Evolutionary conservation across 1,139 yeast species (phyloP).

Genomic region (Arxiozyma bovina): DNA sequence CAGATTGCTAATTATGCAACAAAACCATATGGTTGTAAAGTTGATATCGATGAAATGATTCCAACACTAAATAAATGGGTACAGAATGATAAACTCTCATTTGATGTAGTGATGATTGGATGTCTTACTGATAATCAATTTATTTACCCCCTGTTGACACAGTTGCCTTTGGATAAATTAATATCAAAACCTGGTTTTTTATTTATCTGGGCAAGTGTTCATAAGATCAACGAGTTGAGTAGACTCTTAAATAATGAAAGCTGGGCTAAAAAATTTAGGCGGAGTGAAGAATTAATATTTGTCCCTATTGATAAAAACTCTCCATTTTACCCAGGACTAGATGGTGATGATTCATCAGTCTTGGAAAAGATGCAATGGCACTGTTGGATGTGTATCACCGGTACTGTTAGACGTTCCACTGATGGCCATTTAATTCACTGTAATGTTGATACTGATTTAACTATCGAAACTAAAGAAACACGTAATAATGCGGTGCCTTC

Average conservation of each 20-base stretch:
- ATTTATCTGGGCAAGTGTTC: constrained; percentile 78
- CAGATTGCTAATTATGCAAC: constrained; percentile 46
- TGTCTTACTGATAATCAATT: constrained; percentile 69
- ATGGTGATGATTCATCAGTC: constrained; percentile 37
- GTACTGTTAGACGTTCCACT: constrained; percentile 78
- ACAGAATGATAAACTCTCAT: constrained; percentile 44
- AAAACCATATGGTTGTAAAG: constrained; percentile 58
- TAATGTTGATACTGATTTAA: constrained; percentile 82
- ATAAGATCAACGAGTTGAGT: constrained; percentile 56
- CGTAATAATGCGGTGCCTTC: constrained; percentile 54
- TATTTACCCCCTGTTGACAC: constrained; percentile 48
- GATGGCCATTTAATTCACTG: constrained; percentile 84
- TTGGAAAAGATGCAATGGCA: constrained; percentile 70
- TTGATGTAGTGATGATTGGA: constrained; percentile 89
- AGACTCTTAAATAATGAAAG: constrained; percentile 44
- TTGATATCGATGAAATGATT: constrained; percentile 44
- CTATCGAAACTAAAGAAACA: constrained; percentile 42
- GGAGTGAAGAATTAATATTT: constrained; percentile 79
- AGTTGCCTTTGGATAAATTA: constrained; percentile 61
- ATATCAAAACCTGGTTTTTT: constrained; percentile 81
- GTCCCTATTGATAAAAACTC: constrained; percentile 53
- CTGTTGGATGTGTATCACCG: constrained; percentile 96
- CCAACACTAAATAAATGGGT: constrained; percentile 56
- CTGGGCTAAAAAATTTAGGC: constrained; percentile 70
- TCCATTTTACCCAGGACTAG: constrained; percentile 49